phyloP scores from a whole-genome alignment of 306 rosid genomes.

The Oxytropis ochrocephala region DNA sequence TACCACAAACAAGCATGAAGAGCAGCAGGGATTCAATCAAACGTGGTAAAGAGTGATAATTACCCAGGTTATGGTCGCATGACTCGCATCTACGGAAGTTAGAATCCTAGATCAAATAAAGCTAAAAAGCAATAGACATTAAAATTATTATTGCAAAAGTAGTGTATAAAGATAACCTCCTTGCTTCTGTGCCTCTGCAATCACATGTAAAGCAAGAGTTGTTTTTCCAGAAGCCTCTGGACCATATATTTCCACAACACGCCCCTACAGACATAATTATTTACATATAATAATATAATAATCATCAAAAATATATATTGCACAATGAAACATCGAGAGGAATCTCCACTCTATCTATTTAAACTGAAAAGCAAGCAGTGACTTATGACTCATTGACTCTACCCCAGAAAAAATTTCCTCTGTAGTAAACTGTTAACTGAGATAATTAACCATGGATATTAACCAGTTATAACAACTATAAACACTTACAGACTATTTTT shows the following conservation, averaged over 20 bases:
- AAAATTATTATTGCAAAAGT: constrained; percentile 11
- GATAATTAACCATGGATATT: neutral
- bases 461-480: neutral
- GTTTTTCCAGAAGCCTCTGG: constrained; percentile 98
- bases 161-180: constrained; percentile 55
- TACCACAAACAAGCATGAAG: neutral
- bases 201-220: constrained; percentile 80
- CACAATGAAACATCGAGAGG: neutral
- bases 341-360: neutral
- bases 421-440: neutral
- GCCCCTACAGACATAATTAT: constrained; percentile 51
- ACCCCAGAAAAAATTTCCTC: neutral
- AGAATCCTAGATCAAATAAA: constrained; percentile 1
- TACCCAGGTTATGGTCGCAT: neutral
- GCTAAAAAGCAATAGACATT: neutral
- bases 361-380: neutral
- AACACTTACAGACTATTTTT: neutral
- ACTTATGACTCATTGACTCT: neutral
- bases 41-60: neutral
- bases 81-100: neutral
- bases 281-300: constrained; percentile 29
- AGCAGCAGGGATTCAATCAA: neutral
- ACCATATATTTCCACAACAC: constrained; percentile 88
- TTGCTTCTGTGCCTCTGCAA: constrained; percentile 90
- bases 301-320: neutral